These are phyloP conservation scores for Xylaria sp. DNA, from an alignment of 2,329 filamentous ascomycete species.

Conservation along the genomic window DNA sequence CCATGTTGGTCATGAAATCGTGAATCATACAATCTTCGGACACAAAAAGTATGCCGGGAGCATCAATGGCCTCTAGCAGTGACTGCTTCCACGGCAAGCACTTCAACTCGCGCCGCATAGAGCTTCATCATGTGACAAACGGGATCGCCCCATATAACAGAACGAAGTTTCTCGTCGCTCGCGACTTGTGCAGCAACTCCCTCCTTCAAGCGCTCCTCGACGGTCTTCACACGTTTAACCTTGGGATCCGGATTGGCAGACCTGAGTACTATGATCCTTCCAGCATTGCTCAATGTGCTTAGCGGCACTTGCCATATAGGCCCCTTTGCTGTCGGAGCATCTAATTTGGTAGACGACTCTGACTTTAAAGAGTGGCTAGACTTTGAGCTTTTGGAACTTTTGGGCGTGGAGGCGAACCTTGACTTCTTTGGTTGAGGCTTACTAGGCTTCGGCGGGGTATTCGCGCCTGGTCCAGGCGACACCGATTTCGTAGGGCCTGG, in stretches of 20 bases:
- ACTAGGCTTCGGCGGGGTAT: slow-evolving; percentile 36
- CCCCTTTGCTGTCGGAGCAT: slow-evolving; percentile 41
- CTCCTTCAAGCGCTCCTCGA: slow-evolving; percentile 63
- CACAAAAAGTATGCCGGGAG: not conserved
- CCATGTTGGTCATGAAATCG: slow-evolving; percentile 18
- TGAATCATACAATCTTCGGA: slow-evolving; percentile 25
- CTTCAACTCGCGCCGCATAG: slow-evolving; percentile 78
- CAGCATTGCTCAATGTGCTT: slow-evolving; percentile 75
- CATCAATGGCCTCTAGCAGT: slow-evolving; percentile 55
- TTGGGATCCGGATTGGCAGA: slow-evolving; percentile 56
- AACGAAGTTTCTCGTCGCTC: slow-evolving; percentile 73
- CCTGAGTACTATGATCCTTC: slow-evolving; percentile 74
- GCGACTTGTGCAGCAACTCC: slow-evolving; percentile 76
- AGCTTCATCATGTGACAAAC: slow-evolving; percentile 83
- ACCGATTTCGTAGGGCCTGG: slow-evolving; percentile 45
- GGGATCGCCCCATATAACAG: slow-evolving; percentile 83
- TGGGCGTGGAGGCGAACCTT: slow-evolving; percentile 42
- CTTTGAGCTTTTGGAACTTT: slow-evolving; percentile 47
- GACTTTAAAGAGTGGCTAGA: slow-evolving; percentile 35
- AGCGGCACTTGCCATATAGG: slow-evolving; percentile 74
- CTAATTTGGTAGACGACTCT: slow-evolving; percentile 28
- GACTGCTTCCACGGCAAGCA: slow-evolving; percentile 75
- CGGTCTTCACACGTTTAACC: slow-evolving; percentile 58
- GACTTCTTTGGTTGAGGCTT: slow-evolving; percentile 47
- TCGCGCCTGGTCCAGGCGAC: slow-evolving; percentile 22